Evolutionary conservation across 768 basidiomycete genomes (phyloP).

Genomic region (Boletus huronensis): DNA sequence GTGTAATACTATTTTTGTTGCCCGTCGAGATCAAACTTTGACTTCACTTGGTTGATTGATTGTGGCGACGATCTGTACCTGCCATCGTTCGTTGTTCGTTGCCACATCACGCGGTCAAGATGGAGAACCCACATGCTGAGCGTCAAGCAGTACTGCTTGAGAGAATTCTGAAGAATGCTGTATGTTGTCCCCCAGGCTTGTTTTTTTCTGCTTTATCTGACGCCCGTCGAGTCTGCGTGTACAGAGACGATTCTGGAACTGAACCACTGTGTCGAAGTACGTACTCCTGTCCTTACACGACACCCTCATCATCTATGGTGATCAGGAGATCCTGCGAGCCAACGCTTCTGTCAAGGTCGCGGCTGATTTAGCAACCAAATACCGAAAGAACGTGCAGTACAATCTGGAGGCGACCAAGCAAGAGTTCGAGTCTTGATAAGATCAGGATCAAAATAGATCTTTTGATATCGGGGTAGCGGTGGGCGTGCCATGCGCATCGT

Average conservation of each 20-base stretch:
- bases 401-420: constrained; percentile 73
- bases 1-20: background rate
- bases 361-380: constrained; percentile 81
- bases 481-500: background rate
- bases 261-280: constrained; percentile 82
- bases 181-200: constrained; percentile 34
- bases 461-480: background rate
- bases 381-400: constrained; percentile 90
- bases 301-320: background rate
- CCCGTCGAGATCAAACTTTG: background rate
- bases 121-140: constrained; percentile 97
- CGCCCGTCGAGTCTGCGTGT: constrained; percentile 69
- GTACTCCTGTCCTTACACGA: constrained; percentile 14
- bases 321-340: constrained; percentile 74
- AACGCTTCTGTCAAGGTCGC: constrained; percentile 77
- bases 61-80: background rate
- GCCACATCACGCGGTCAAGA: constrained; percentile 30
- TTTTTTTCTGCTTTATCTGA: background rate
- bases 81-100: background rate
- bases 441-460: background rate
- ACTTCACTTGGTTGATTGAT: constrained; percentile 1
- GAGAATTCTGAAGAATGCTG: constrained; percentile 86
- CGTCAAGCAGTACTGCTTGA: constrained; percentile 87
- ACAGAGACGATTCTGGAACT: constrained; percentile 87
- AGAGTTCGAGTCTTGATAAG: constrained; percentile 12